phyloP scores from a whole-genome alignment of 1,139 yeast genomes.

The Magnusiomyces magnusii region DNA sequence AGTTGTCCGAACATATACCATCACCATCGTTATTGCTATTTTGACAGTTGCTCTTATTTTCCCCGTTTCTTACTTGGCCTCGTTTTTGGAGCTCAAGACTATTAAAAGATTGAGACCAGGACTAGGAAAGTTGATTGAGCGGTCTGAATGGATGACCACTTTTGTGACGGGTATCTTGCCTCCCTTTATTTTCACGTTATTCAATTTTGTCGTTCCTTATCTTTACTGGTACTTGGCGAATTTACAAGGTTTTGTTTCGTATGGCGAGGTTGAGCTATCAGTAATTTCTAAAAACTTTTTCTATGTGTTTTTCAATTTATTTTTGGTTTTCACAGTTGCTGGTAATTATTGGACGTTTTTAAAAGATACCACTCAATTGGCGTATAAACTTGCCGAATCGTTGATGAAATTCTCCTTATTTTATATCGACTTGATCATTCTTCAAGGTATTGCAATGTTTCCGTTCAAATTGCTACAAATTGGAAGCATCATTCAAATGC shows the following conservation, averaged over 20 bases:
- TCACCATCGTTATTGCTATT: conserved; percentile 57
- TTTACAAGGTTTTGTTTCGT: conserved; percentile 68
- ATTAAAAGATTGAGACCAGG: conserved; percentile 67
- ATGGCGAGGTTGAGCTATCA: conserved; percentile 74
- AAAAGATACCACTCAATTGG: conserved; percentile 72
- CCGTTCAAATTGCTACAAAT: conserved; percentile 64
- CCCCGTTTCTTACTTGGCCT: conserved; percentile 68
- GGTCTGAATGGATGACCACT: conserved; percentile 51
- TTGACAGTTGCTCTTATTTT: conserved; percentile 59
- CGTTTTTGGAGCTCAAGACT: conserved; percentile 59
- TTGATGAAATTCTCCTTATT: conserved; percentile 63
- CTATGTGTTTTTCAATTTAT: conserved; percentile 76
- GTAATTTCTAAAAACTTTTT: conserved; percentile 75
- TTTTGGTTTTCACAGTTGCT: conserved; percentile 72
- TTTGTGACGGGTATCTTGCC: conserved; percentile 74
- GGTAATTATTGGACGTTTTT: conserved; percentile 63
- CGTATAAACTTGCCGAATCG: conserved; percentile 67
- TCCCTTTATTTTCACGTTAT: conserved; percentile 63
- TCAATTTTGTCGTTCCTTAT: conserved; percentile 68
- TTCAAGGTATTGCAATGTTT: conserved; percentile 81
- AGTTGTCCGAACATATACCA: conserved; percentile 49
- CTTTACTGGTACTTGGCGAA: conserved; percentile 62
- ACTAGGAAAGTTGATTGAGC: conserved; percentile 53
- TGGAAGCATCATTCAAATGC: conserved; percentile 61
- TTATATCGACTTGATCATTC: conserved; percentile 71